phyloP scores from a whole-genome alignment of 2,329 filamentous ascomycete genomes.

The Phialophora tarda region DNA sequence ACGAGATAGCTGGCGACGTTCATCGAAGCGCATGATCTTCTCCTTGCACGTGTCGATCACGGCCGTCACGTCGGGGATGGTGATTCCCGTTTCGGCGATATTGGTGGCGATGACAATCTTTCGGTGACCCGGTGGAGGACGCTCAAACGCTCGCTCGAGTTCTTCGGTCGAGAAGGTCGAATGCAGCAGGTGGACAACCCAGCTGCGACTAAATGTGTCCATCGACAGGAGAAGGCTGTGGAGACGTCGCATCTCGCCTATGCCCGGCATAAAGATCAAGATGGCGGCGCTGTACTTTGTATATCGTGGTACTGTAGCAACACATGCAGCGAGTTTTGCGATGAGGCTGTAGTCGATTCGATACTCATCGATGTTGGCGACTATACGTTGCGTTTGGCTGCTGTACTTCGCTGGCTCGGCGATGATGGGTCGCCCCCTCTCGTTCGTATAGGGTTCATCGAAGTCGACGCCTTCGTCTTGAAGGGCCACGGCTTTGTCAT shows the following conservation, averaged over 20 bases:
- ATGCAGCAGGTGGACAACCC: conserved; percentile 88
- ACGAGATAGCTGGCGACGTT: conserved; percentile 85
- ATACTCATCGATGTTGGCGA: conserved; percentile 85
- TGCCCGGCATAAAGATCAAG: conserved; percentile 91
- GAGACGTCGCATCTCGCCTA: conserved; percentile 86
- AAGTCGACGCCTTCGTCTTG: conserved; percentile 48
- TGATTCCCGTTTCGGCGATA: conserved; percentile 98
- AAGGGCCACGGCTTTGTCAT: conserved; percentile 39
- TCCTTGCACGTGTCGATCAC: conserved; percentile 97
- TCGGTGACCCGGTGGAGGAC: conserved; percentile 79
- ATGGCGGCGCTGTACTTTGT: conserved; percentile 82
- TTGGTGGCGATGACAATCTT: conserved; percentile 98
- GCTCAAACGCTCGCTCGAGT: conserved; percentile 87
- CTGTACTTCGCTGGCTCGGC: conserved; percentile 65
- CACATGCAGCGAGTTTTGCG: conserved; percentile 74
- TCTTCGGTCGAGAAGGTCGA: conserved; percentile 96
- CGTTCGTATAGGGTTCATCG: conserved; percentile 55
- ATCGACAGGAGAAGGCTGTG: conserved; percentile 85
- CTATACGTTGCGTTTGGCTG: conserved; percentile 72
- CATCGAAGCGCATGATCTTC: conserved; percentile 77
- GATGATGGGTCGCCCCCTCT: conserved; percentile 23
- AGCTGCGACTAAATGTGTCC: conserved; percentile 73
- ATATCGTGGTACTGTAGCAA: conserved; percentile 72
- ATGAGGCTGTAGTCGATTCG: conserved; percentile 89
- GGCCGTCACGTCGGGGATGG: conserved; percentile 95